A percentile compares a stretch with the other conserved stretches of the same genome.
These are phyloP conservation scores for Aspergillus brasiliensis DNA, from an alignment of 2,329 filamentous ascomycete genomes.

Conservation along the genomic window DNA sequence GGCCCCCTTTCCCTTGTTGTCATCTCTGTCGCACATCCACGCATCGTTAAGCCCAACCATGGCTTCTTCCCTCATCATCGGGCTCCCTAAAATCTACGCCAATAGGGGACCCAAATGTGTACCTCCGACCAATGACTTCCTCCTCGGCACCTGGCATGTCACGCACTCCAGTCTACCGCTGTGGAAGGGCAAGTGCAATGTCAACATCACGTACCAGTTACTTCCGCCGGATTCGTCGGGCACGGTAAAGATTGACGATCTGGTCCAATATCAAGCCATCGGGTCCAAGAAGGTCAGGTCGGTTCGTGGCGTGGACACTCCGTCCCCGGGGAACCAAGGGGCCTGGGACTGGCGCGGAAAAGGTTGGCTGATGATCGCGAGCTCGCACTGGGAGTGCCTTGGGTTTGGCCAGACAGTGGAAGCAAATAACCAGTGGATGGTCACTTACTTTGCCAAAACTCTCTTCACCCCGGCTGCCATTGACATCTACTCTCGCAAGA, in stretches of 20 bases:
- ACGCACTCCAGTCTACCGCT: slow-evolving; percentile 15
- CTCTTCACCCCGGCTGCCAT: slow-evolving; percentile 12
- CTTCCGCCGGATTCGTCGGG: slow-evolving; percentile 4
- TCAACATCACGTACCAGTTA: slow-evolving; percentile 13
- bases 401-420: slow-evolving; percentile 7
- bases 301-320: slow-evolving; percentile 10
- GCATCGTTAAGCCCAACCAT: neutral
- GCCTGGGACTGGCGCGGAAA: slow-evolving; percentile 15
- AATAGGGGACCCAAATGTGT: slow-evolving; percentile 6
- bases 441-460: slow-evolving; percentile 13
- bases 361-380: slow-evolving; percentile 13
- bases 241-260: neutral
- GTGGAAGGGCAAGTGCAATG: slow-evolving; percentile 12
- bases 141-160: slow-evolving; percentile 13
- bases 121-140: slow-evolving; percentile 10
- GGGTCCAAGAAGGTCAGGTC: slow-evolving; percentile 11
- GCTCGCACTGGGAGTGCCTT: slow-evolving; percentile 13
- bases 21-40: neutral
- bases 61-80: slow-evolving; percentile 8
- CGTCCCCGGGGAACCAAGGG: slow-evolving; percentile 9
- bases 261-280: slow-evolving; percentile 9
- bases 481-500: slow-evolving; percentile 12
- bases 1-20: no score
- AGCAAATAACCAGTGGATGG: slow-evolving; percentile 6
- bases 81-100: slow-evolving; percentile 8